phyloP scores from a whole-genome alignment of 768 basidiomycete genomes.

The Kwoniella bestiolae region DNA sequence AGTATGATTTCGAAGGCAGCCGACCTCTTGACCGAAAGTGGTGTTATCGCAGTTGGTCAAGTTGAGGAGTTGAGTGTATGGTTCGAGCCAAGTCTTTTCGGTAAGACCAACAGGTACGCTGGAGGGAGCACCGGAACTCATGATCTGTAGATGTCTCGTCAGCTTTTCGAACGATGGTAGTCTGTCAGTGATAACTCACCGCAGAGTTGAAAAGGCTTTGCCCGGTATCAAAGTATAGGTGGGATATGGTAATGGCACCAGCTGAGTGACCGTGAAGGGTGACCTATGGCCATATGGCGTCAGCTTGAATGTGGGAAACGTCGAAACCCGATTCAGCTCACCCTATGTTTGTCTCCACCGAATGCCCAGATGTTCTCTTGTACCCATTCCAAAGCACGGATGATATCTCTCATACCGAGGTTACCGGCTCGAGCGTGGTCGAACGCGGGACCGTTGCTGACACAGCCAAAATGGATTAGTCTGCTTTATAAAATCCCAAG shows the following conservation, averaged over 20 bases:
- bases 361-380: constrained; percentile 70
- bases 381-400: constrained; percentile 65
- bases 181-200: constrained; percentile 4
- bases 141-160: constrained; percentile 21
- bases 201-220: constrained; percentile 20
- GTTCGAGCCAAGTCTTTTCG: constrained; percentile 32
- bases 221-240: constrained; percentile 53
- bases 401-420: constrained; percentile 67
- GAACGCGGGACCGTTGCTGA: constrained; percentile 42
- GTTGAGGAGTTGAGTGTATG: constrained; percentile 39
- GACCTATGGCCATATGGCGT: constrained; percentile 56
- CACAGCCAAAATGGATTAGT: not conserved
- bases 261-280: constrained; percentile 65
- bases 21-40: constrained; percentile 26
- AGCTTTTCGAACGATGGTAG: not conserved
- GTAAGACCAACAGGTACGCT: constrained; percentile 23
- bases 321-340: constrained; percentile 1
- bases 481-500: too few relatives aligned
- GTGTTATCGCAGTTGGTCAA: constrained; percentile 39
- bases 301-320: constrained; percentile 59
- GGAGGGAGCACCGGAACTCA: constrained; percentile 36
- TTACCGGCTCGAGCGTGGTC: constrained; percentile 57
- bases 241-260: constrained; percentile 63
- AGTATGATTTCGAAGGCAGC: constrained; percentile 43
- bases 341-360: constrained; percentile 64